A percentile compares a stretch with the other conserved stretches of the same genome.
These are phyloP conservation scores for Monosporozyma solicola DNA, from an alignment of 805 yeast species.

Conservation along the genomic window DNA sequence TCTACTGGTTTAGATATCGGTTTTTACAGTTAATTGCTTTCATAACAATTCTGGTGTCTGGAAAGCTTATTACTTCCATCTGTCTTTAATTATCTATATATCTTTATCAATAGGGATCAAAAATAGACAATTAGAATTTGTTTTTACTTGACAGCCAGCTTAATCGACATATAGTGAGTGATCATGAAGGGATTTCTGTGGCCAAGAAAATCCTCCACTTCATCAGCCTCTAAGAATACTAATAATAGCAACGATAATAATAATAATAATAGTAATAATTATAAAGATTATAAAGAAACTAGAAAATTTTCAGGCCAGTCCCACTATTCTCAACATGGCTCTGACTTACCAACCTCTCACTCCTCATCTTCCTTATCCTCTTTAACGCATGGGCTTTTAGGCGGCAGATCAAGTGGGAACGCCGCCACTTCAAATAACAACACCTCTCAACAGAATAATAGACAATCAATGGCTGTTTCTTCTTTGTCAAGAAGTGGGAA, in stretches of 20 bases:
- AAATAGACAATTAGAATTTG: no score
- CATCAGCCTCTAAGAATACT: neutral
- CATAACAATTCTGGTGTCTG: neutral
- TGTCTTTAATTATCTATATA: neutral
- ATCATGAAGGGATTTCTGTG: slow-evolving; percentile 19
- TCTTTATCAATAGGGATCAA: neutral
- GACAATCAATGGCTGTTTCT: neutral
- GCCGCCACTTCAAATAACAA: neutral
- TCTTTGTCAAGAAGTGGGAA: neutral
- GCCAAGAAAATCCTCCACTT: slow-evolving; percentile 9
- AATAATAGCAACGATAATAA: neutral
- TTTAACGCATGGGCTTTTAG: neutral
- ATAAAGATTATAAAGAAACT: neutral
- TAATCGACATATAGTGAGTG: neutral
- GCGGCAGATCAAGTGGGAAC: neutral
- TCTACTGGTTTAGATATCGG: neutral
- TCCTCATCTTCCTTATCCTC: slow-evolving; percentile 4
- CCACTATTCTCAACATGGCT: neutral
- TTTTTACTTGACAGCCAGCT: neutral
- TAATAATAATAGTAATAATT: neutral
- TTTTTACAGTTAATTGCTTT: neutral
- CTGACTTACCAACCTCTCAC: slow-evolving; percentile 1
- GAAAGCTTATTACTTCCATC: neutral
- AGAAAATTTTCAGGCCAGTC: neutral
- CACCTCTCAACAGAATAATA: neutral